Percentiles rank a stretch among this genome's conserved stretches.
Conservation (phyloP, 106 monocot genomes). For the Chionographis japonica region DNA sequence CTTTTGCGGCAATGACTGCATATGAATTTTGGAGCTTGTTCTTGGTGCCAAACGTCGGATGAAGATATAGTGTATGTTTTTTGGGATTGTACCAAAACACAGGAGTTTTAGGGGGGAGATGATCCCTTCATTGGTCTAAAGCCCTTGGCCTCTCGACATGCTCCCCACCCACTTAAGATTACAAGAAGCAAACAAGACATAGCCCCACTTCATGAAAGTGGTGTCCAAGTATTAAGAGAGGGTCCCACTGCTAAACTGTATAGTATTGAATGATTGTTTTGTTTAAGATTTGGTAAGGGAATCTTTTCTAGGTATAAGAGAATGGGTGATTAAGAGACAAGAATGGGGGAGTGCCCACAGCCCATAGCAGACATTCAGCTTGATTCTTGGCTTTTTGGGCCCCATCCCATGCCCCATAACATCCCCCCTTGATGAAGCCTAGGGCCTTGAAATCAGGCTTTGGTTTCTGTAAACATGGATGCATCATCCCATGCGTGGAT, state of each 20-base stretch:
- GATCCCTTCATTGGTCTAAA: too few relatives aligned
- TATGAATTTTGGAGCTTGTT: too few relatives aligned
- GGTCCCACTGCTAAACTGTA: not conserved
- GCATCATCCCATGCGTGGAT: not conserved
- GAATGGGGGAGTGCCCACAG: not conserved
- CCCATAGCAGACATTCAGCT: conserved; percentile 21
- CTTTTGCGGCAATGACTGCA: too few relatives aligned
- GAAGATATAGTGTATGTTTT: too few relatives aligned
- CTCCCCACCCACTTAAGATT: too few relatives aligned
- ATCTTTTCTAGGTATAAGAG: conserved; percentile 9
- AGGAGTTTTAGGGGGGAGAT: too few relatives aligned
- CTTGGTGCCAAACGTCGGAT: too few relatives aligned
- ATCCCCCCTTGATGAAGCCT: not conserved
- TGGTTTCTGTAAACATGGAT: not conserved
- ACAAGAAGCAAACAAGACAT: too few relatives aligned
- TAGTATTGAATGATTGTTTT: not conserved
- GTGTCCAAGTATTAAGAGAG: too few relatives aligned
- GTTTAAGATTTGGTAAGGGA: not conserved
- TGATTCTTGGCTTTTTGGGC: conserved; percentile 4
- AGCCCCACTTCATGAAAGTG: too few relatives aligned
- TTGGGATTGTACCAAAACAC: too few relatives aligned
- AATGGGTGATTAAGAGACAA: not conserved
- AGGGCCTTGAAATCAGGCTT: conserved; percentile 2
- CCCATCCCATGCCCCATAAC: not conserved
- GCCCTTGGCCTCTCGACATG: too few relatives aligned